Percentiles rank a stretch among this genome's conserved stretches.
Evolutionary conservation across 169 alveolate genomes (phyloP).

Genomic region (Plasmodium knowlesi): DNA sequence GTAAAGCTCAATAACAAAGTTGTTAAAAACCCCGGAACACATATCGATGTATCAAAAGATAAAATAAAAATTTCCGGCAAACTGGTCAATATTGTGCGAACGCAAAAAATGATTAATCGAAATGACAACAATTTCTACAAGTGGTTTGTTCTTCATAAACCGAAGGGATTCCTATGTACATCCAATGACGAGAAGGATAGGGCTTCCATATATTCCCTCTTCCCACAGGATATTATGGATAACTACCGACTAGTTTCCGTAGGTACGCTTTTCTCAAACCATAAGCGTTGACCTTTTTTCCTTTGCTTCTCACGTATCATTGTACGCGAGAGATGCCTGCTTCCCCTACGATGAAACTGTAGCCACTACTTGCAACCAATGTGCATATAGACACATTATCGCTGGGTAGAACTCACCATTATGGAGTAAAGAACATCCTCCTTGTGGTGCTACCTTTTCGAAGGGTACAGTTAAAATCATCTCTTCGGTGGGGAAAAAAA

Average conservation of each 20-base stretch:
- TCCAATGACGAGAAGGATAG: slow-evolving; percentile 70
- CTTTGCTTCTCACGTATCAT: not conserved
- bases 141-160: slow-evolving; percentile 73
- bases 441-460: not conserved
- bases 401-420: not conserved
- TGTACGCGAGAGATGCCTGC: not conserved
- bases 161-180: slow-evolving; percentile 68
- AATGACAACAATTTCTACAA: not conserved
- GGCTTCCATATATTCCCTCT: slow-evolving; percentile 42
- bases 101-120: slow-evolving; percentile 10
- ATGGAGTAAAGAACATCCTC: not conserved
- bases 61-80: slow-evolving; percentile 8
- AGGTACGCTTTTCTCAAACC: slow-evolving; percentile 7
- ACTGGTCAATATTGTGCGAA: not conserved
- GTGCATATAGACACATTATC: not conserved
- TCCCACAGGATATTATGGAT: slow-evolving; percentile 35
- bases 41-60: slow-evolving; percentile 59
- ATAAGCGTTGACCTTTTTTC: not conserved
- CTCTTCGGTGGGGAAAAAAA: not conserved
- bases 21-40: slow-evolving; percentile 58
- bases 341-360: not conserved
- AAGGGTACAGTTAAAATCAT: not conserved
- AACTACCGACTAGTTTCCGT: slow-evolving; percentile 66
- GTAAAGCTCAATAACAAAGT: slow-evolving; percentile 59
- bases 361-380: not conserved